phyloP scores from a whole-genome alignment of 768 basidiomycete species.

The Lyophyllum shimeji region DNA sequence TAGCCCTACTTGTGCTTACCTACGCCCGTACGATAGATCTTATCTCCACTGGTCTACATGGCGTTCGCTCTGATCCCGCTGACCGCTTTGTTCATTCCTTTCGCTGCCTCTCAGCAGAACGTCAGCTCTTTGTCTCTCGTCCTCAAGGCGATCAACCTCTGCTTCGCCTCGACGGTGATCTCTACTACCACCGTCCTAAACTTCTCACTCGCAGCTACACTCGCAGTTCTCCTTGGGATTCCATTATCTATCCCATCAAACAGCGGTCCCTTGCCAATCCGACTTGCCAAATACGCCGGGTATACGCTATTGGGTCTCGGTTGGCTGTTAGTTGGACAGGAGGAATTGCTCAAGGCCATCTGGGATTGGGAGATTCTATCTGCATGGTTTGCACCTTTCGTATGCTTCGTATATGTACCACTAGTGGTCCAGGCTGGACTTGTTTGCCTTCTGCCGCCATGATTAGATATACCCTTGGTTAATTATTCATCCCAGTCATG shows the following conservation, averaged over 20 bases:
- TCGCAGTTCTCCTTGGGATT: slow-evolving; percentile 64
- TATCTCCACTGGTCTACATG: slow-evolving; percentile 27
- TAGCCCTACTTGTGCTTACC: not conserved
- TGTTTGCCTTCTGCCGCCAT: slow-evolving; percentile 43
- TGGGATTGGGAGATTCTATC: slow-evolving; percentile 80
- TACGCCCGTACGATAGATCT: slow-evolving; percentile 13
- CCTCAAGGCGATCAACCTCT: slow-evolving; percentile 75
- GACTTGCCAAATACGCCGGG: slow-evolving; percentile 27
- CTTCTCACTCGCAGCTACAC: slow-evolving; percentile 80
- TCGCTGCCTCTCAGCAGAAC: slow-evolving; percentile 20
- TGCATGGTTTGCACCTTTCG: slow-evolving; percentile 82
- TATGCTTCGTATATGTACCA: slow-evolving; percentile 78
- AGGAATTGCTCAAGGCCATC: slow-evolving; percentile 50
- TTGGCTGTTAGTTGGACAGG: slow-evolving; percentile 51
- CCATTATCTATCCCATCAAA: slow-evolving; percentile 55
- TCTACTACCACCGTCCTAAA: slow-evolving; percentile 87
- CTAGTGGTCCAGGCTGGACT: slow-evolving; percentile 71
- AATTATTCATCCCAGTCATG: not conserved
- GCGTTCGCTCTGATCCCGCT: slow-evolving; percentile 31
- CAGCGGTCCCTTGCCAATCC: slow-evolving; percentile 19
- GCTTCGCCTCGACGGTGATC: slow-evolving; percentile 83
- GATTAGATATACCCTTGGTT: slow-evolving; percentile 4
- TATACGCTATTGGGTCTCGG: slow-evolving; percentile 55
- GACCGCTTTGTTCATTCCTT: slow-evolving; percentile 27
- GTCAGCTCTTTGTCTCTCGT: slow-evolving; percentile 43